These are phyloP conservation scores for Ammopiptanthus mongolicus DNA, from an alignment of 306 rosid genomes.

Conservation along the genomic window DNA sequence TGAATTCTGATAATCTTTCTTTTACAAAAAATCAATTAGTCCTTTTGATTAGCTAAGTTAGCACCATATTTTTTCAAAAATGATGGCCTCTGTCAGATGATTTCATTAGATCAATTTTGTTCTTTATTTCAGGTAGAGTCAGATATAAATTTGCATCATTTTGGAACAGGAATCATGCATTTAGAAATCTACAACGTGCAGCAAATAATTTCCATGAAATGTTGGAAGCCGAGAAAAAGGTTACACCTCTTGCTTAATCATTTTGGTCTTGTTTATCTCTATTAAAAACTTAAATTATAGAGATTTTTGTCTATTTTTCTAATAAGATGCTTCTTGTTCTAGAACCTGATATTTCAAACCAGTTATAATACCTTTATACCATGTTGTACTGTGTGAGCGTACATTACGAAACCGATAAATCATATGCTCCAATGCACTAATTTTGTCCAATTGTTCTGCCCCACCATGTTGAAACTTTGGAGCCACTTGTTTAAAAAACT, in stretches of 20 bases:
- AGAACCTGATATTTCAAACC: not conserved
- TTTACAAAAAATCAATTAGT: not conserved
- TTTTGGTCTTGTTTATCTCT: constrained; percentile 9
- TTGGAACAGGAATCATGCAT: constrained; percentile 97
- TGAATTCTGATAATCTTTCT: not conserved
- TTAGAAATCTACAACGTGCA: constrained; percentile 75
- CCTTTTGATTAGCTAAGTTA: not conserved
- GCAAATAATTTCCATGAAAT: constrained; percentile 56
- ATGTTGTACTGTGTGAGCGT: not conserved
- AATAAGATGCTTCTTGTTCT: constrained; percentile 13
- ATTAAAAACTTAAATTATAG: not conserved
- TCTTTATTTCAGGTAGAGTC: constrained; percentile 83
- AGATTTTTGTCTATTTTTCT: not conserved
- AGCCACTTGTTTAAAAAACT: not conserved
- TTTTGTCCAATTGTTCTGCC: not conserved
- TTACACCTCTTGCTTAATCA: constrained; percentile 23
- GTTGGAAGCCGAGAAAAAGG: constrained; percentile 98
- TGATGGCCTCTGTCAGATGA: not conserved
- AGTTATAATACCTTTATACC: not conserved
- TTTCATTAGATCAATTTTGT: constrained; percentile 27
- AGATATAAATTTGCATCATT: constrained; percentile 96
- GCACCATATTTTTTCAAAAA: not conserved
- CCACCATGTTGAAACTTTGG: not conserved
- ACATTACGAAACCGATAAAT: constrained; percentile 4
- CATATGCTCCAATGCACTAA: not conserved